Evolutionary conservation across 2,329 filamentous ascomycete genomes (phyloP).

Genomic region (Colletotrichum godetiae): DNA sequence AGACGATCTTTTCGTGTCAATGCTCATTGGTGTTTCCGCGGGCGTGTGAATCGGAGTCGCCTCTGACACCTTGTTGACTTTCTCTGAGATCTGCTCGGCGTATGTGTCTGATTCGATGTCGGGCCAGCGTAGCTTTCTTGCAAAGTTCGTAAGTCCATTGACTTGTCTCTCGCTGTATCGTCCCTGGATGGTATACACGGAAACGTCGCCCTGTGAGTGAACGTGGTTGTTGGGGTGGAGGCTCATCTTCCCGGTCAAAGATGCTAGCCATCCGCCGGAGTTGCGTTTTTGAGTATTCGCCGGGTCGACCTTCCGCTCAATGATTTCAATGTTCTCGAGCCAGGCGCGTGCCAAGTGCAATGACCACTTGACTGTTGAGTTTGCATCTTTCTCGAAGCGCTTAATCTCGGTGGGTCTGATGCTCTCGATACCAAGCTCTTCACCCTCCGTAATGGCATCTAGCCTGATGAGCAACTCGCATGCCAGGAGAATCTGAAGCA

Average conservation of each 20-base stretch:
- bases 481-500: slow-evolving; percentile 73
- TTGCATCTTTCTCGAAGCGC: slow-evolving; percentile 72
- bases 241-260: slow-evolving; percentile 65
- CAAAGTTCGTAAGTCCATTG: slow-evolving; percentile 72
- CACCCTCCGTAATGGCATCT: slow-evolving; percentile 71
- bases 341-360: slow-evolving; percentile 72
- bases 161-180: slow-evolving; percentile 69
- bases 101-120: slow-evolving; percentile 66
- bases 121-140: slow-evolving; percentile 71
- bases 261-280: slow-evolving; percentile 65
- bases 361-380: slow-evolving; percentile 73
- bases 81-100: slow-evolving; percentile 60
- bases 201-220: slow-evolving; percentile 40
- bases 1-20: slow-evolving; percentile 52
- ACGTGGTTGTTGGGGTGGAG: slow-evolving; percentile 49
- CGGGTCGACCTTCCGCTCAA: slow-evolving; percentile 45
- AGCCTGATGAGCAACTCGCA: slow-evolving; percentile 74
- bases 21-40: slow-evolving; percentile 48
- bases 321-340: slow-evolving; percentile 75
- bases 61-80: slow-evolving; percentile 55
- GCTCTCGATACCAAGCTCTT: slow-evolving; percentile 63
- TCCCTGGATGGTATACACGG: slow-evolving; percentile 63
- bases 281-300: slow-evolving; percentile 39
- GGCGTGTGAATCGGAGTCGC: slow-evolving; percentile 54
- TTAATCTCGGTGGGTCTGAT: slow-evolving; percentile 68